Conservation (phyloP, 805 yeast species). For the Wickerhamiella slavikovae region DNA sequence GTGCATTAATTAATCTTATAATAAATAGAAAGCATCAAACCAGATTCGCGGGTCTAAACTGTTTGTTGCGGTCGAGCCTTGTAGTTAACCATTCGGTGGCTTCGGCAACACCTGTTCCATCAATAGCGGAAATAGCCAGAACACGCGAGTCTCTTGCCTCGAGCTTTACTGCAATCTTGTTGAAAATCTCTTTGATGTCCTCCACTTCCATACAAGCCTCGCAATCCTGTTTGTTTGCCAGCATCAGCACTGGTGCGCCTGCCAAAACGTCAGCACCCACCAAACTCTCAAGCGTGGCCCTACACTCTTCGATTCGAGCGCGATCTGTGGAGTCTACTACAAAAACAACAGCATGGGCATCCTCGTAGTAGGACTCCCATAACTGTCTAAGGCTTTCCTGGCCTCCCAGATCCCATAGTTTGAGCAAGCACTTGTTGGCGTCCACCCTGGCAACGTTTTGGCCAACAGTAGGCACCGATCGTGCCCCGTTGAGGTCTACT, state of each 20-base stretch:
- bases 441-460: slow-evolving; percentile 40
- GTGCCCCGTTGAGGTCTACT: slow-evolving; percentile 10
- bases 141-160: slow-evolving; percentile 85
- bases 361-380: slow-evolving; percentile 74
- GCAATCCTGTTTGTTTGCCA: slow-evolving; percentile 85
- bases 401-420: slow-evolving; percentile 95
- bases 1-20: no score
- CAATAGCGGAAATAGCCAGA: slow-evolving; percentile 71
- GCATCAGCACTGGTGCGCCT: slow-evolving; percentile 79
- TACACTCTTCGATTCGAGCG: slow-evolving; percentile 65
- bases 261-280: slow-evolving; percentile 42
- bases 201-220: slow-evolving; percentile 51
- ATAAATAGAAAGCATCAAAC: slow-evolving; percentile 6
- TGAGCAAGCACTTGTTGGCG: slow-evolving; percentile 26
- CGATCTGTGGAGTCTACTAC: slow-evolving; percentile 83
- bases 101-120: slow-evolving; percentile 58
- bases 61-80: slow-evolving; percentile 47
- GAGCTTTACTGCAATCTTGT: slow-evolving; percentile 60
- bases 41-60: slow-evolving; percentile 34
- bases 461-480: slow-evolving; percentile 85
- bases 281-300: slow-evolving; percentile 31
- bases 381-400: slow-evolving; percentile 64
- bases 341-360: slow-evolving; percentile 81
- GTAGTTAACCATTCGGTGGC: slow-evolving; percentile 77
- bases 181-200: slow-evolving; percentile 64